Base-by-base conservation (phyloP, 345 rosid genomes). In the Reutealis trisperma region DNA sequence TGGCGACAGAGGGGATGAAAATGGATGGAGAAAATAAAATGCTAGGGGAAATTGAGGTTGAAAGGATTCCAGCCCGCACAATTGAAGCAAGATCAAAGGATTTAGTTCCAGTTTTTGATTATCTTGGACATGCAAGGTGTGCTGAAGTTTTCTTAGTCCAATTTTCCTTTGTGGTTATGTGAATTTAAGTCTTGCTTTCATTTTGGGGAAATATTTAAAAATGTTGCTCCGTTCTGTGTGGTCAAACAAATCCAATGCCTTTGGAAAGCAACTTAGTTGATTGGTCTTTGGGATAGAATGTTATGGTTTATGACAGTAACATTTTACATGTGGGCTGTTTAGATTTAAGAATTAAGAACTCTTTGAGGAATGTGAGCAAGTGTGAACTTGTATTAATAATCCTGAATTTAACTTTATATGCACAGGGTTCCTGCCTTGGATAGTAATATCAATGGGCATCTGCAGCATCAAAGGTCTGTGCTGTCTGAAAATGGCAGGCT, bases 11-110 rank as follows among this genome's bases (percentile, higher is more conserved):
- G 54, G 82, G 75, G 49, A 41, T 73, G 7, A 57, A 75, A 74
- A 49, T 24, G 59, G 84, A 85, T 61, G 90, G 82, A 60, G 91
- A 73, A 73, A 83, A 52, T 79, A 71, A 67, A 78, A 72, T 80
- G 74, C 81, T 76, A 75, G 94, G 96, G 42, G 98, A 93, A 84
- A 80, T 88, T 69, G 95, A 91, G 82, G 83, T 94, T 45, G 94
- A 88, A 84, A 88, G 79, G 81, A 70, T 93, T 70, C 84, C 89
- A 64, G 85, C 88, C 77, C 84, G 83, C 63, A 83, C 82, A 45
- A 78, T 91, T 44, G 97, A 88, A 91, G 90, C 88, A 54, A 84
- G 93, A 81, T 84, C 89, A 65, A 91, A 85, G 84, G 79, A 85
- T 75, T 79, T 93, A 84, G 85, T 94, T 76, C 97, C 98, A 45